Base-by-base conservation (phyloP, 805 yeast genomes). In the Candida khao-thaluensis region DNA sequence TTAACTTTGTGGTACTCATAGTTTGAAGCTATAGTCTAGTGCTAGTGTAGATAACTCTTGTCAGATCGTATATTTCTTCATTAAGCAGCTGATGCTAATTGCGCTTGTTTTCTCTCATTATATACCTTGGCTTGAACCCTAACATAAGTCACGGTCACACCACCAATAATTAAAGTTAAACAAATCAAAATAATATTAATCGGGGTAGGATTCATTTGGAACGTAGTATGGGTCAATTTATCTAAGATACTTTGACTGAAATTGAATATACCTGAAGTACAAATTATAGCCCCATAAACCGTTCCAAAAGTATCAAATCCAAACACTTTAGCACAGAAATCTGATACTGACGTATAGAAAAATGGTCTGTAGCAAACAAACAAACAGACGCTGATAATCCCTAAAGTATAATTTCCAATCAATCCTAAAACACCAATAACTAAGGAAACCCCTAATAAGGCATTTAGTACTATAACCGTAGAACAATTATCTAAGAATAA, bases 281-380 rank as follows among this genome's bases (percentile, higher is more conserved):
- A 71, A 59, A 76, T 74, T 22, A 76, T 72, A 14, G 76, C 57
- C n/a, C 81, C 81, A 49, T 77, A 77, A 20, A 77, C 71, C 1
- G 79, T 72, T 27, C 84, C 82, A 53, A 77, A 74, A 8, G 82
- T 75, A 50, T 76, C 80, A 47, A 74, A 71, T 1, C 84, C 83
- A 54, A 78, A 80, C 34, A 75, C 80, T 54, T 80, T 81, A 18
- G 84, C 80, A 51, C 81, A 76, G 51, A 67, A 72, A 52, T 76
- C 82, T 3, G 77, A 70, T 26, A 76, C 61, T 2, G 78, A 64
- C n/a, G 82, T 76, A 52, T 76, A 76, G 57, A 74, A 76, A 48
- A 76, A 74, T 25, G 81, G 82, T 54, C 82, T 66, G 60, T 71
- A 76, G 25, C 64, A 67, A 25, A 74, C 80, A 52, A 76, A 76